phyloP scores from a whole-genome alignment of 148 eudicot genomes.

The Polygonum aviculare region DNA sequence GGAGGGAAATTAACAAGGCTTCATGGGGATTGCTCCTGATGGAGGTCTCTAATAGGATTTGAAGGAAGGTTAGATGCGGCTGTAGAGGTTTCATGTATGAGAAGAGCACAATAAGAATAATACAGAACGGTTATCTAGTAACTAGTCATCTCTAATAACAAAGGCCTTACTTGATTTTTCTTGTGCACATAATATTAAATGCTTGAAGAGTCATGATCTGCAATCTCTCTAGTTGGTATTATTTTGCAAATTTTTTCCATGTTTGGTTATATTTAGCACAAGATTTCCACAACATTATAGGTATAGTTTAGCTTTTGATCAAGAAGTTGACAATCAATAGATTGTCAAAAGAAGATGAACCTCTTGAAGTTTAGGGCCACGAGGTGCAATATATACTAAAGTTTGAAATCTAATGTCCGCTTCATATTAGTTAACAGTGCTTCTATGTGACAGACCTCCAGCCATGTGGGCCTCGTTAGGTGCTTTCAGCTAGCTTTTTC shows the following conservation, averaged over 20 bases:
- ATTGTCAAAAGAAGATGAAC: neutral
- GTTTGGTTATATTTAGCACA: neutral
- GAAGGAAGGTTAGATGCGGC: neutral
- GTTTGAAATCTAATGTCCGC: neutral
- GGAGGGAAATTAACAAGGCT: neutral
- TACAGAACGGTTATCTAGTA: neutral
- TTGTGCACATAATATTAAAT: neutral
- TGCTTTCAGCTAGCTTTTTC: conserved; percentile 87
- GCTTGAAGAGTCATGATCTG: neutral
- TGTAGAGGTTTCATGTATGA: neutral
- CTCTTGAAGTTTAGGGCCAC: neutral
- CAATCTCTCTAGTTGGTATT: neutral
- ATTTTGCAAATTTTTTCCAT: neutral
- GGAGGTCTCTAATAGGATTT: neutral
- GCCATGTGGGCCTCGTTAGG: conserved; percentile 58
- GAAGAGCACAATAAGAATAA: neutral
- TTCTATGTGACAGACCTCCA: conserved; percentile 50
- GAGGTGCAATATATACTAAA: neutral
- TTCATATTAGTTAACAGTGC: neutral
- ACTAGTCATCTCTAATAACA: neutral
- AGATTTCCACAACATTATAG: neutral
- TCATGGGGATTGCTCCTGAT: neutral
- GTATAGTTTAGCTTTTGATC: neutral
- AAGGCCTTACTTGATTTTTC: neutral
- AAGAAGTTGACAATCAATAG: neutral